Evolutionary conservation across 2,329 filamentous ascomycete genomes (phyloP).

Genomic region (Fusarium sp.): DNA sequence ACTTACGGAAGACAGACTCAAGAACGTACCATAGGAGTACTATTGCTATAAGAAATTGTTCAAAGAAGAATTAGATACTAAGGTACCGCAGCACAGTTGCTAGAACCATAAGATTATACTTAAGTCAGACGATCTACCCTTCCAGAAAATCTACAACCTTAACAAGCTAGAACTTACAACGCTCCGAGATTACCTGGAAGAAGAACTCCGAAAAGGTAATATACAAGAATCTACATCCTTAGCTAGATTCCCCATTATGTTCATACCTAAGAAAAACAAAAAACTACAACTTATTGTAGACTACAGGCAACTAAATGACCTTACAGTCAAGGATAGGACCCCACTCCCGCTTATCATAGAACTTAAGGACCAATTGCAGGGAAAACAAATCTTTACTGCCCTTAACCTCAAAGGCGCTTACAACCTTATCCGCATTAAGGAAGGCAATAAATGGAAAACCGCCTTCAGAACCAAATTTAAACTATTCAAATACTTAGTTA

Average conservation of each 20-base stretch:
- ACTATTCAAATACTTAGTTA: slow-evolving; percentile 1
- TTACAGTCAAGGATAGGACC: slow-evolving; percentile 42
- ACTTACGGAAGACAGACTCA: neutral
- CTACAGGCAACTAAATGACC: slow-evolving; percentile 43
- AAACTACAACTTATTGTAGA: slow-evolving; percentile 42
- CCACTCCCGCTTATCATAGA: slow-evolving; percentile 38
- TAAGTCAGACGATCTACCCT: slow-evolving; percentile 3
- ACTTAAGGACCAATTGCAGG: slow-evolving; percentile 34
- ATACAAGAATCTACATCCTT: neutral
- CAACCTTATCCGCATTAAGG: slow-evolving; percentile 47
- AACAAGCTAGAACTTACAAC: slow-evolving; percentile 12
- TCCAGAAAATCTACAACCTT: slow-evolving; percentile 21
- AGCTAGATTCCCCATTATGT: slow-evolving; percentile 25
- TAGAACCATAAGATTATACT: neutral
- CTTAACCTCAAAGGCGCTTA: slow-evolving; percentile 44
- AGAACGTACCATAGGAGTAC: slow-evolving; percentile 28
- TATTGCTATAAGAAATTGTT: slow-evolving; percentile 29
- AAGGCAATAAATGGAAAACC: neutral
- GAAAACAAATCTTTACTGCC: slow-evolving; percentile 19
- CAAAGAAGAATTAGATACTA: slow-evolving; percentile 2
- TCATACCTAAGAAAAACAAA: slow-evolving; percentile 37
- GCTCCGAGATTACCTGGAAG: slow-evolving; percentile 1
- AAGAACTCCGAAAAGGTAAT: slow-evolving; percentile 29
- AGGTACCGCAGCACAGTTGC: neutral
- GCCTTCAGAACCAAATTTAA: slow-evolving; percentile 49